A percentile compares a stretch with the other conserved stretches of the same genome.
These are phyloP conservation scores for Monosporascus sp. DNA, from an alignment of 2,329 filamentous ascomycete genomes.

Conservation along the genomic window DNA sequence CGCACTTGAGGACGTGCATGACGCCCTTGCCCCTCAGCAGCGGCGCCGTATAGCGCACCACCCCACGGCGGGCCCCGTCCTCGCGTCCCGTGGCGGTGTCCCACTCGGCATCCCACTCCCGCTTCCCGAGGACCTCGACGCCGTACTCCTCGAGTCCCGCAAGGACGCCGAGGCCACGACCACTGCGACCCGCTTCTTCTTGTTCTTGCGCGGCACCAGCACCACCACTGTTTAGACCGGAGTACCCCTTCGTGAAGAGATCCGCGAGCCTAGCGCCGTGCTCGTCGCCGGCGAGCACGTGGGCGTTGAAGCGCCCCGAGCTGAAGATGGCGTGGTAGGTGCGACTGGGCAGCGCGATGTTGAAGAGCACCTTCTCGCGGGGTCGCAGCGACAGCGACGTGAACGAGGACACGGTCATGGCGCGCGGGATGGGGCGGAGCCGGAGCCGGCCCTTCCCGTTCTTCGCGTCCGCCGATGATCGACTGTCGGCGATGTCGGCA, in stretches of 20 bases:
- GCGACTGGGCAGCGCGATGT: slow-evolving; percentile 49
- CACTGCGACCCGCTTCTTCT: too few relatives aligned
- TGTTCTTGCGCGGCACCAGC: too few relatives aligned
- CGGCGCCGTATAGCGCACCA: slow-evolving; percentile 30
- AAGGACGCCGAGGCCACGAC: slow-evolving; percentile 24
- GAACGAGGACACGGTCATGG: slow-evolving; percentile 57
- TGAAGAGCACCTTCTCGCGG: slow-evolving; percentile 49
- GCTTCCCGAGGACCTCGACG: slow-evolving; percentile 9
- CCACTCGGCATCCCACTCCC: slow-evolving; percentile 8
- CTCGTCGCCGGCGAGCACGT: slow-evolving; percentile 43
- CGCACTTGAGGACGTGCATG: slow-evolving; percentile 34
- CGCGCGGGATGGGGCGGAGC: slow-evolving; percentile 30
- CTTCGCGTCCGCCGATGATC: not conserved
- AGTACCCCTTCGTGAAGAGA: slow-evolving; percentile 46
- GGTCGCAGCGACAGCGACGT: slow-evolving; percentile 50
- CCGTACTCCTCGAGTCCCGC: slow-evolving; percentile 27
- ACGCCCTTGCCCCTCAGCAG: slow-evolving; percentile 46
- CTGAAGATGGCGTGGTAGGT: slow-evolving; percentile 46
- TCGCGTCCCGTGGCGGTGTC: not conserved
- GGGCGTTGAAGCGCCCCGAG: slow-evolving; percentile 46
- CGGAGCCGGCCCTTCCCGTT: slow-evolving; percentile 2
- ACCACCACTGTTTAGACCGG: too few relatives aligned
- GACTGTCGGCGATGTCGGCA: not conserved
- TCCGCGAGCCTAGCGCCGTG: slow-evolving; percentile 45
- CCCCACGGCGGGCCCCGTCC: slow-evolving; percentile 6